These are phyloP conservation scores for Gloeopeniophorella convolvens DNA, from an alignment of 768 basidiomycete genomes.

Conservation along the genomic window DNA sequence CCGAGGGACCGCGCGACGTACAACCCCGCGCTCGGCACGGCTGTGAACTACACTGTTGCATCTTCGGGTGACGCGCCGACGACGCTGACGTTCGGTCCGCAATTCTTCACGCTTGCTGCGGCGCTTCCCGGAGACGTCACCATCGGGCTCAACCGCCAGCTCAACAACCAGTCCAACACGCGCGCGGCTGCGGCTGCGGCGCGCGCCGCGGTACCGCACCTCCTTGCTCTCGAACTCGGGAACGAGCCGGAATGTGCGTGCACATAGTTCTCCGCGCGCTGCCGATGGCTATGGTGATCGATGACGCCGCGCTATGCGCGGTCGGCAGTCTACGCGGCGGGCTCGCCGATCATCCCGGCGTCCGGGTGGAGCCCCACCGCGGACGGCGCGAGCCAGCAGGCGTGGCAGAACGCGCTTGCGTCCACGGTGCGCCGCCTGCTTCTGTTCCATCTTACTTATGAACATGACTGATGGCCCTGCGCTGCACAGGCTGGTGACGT, in stretches of 20 bases:
- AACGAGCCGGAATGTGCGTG: slow-evolving; percentile 35
- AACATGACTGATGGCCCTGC: too few species aligned
- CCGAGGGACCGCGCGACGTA: slow-evolving; percentile 39
- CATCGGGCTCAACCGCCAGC: slow-evolving; percentile 33
- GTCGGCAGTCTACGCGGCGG: slow-evolving; percentile 29
- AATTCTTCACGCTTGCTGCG: slow-evolving; percentile 29
- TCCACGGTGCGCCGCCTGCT: slow-evolving; percentile 28
- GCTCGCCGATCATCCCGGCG: slow-evolving; percentile 29
- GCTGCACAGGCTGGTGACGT: slow-evolving; percentile 29
- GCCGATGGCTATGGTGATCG: too few species aligned
- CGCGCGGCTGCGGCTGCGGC: slow-evolving; percentile 30
- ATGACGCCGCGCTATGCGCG: too few species aligned
- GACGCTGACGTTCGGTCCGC: slow-evolving; percentile 26
- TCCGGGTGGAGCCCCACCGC: slow-evolving; percentile 29
- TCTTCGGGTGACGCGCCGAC: slow-evolving; percentile 31
- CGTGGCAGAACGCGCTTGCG: slow-evolving; percentile 29
- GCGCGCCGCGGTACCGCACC: slow-evolving; percentile 28
- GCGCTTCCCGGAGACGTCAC: slow-evolving; percentile 31
- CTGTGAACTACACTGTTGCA: slow-evolving; percentile 34
- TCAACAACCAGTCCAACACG: slow-evolving; percentile 32
- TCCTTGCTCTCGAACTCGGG: slow-evolving; percentile 33
- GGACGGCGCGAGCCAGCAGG: slow-evolving; percentile 30
- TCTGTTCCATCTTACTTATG: too few species aligned
- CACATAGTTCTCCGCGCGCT: too few species aligned
- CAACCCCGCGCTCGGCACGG: slow-evolving; percentile 25